These are phyloP conservation scores for Ceratobasidium sp. DNA, from an alignment of 1,284 basidiomycete species.

Conservation along the genomic window DNA sequence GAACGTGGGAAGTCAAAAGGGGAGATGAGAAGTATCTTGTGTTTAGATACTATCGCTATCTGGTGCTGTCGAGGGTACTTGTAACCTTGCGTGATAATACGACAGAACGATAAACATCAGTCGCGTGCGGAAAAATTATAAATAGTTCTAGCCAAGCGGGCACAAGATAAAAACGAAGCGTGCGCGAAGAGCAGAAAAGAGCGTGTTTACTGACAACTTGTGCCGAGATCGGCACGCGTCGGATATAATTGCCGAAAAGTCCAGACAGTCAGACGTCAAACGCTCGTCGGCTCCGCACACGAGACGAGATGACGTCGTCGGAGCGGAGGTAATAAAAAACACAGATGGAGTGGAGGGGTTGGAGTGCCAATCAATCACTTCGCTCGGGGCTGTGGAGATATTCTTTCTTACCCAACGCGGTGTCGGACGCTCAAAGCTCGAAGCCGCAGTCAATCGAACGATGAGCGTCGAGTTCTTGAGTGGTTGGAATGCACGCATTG, in stretches of 20 bases:
- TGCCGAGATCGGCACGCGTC: too few species aligned
- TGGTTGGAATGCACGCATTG: neutral
- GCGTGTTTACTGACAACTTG: too few species aligned
- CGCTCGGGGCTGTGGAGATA: neutral
- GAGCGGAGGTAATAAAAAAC: neutral
- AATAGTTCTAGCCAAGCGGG: too few species aligned
- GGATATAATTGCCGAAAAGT: neutral
- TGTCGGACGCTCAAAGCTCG: neutral
- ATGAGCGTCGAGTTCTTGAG: neutral
- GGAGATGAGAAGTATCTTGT: too few species aligned
- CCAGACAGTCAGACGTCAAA: neutral
- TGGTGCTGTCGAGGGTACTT: too few species aligned
- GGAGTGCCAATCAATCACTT: neutral
- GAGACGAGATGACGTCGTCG: neutral
- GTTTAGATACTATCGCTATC: too few species aligned
- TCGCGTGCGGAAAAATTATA: too few species aligned
- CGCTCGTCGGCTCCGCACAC: neutral
- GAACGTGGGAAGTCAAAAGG: too few species aligned
- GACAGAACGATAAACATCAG: too few species aligned
- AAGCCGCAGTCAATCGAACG: conserved; percentile 30
- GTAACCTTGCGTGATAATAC: too few species aligned
- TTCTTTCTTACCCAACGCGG: neutral
- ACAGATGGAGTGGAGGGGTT: neutral
- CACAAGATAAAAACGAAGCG: too few species aligned
- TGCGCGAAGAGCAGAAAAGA: too few species aligned